Base-by-base conservation (phyloP, 2,329 filamentous ascomycete genomes). In the Lithohypha guttulata region DNA sequence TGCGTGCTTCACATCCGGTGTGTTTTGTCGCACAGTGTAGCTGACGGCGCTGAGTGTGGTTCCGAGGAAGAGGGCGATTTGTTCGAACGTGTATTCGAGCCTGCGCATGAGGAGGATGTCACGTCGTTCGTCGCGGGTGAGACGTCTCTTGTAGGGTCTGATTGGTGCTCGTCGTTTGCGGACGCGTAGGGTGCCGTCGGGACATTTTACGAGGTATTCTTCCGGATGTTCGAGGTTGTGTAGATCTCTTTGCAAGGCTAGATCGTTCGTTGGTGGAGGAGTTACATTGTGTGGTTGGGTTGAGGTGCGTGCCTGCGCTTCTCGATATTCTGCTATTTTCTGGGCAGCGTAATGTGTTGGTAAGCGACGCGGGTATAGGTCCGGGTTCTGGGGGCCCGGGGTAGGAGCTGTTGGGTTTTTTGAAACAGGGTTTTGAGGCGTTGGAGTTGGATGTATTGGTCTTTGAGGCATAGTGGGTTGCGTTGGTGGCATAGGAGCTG, bases 71-170 rank as follows among this genome's bases (percentile, higher is more conserved):
- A 39, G 41, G 14, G 45, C 41, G 36, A 50, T 50, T 15, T 43
- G 34, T 22, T 44, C 34, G 39, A 50, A 49, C 15, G 45, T 43
- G 34, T 50, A 42, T 22, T 41, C 47, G 2, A 50, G 35, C 20
- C 35, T 31, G 11, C 49, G 45, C 43, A 51, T 44, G 7, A 50
- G 43, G 9, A 51, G 47, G 41, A 51, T 50, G 26, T 50, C 47
- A 25, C 42, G 45, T 18, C 49, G 45, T 39, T 51, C 45, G 35
- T 51, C 49, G 17, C 49, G 45, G 14, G 43, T 47, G 11, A 45
- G 32, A 15, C 40, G 43, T n/a, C 35, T 15, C 9, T 21, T 11
- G 9, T 21, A 13, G 17, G 14, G n/a, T 14, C 33, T 3, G 5
- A 17, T 25, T 7, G n/a, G 15, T 18, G 25, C 21, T 10, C 27